phyloP scores from a whole-genome alignment of 2,329 filamentous ascomycete genomes.

The Fusarium incarnatum region DNA sequence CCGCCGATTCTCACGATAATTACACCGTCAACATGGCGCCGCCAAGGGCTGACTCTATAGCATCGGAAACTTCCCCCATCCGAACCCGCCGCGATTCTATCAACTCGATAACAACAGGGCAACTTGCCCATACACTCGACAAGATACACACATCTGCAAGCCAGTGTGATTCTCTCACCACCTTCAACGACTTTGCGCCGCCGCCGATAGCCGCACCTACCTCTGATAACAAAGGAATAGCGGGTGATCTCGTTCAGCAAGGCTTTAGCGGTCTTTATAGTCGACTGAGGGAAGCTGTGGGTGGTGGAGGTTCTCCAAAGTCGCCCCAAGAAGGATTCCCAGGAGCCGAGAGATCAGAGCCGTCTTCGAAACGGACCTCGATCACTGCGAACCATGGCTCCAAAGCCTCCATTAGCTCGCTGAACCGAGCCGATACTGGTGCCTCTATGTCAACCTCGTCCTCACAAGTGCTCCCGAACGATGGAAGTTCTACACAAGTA shows the following conservation, averaged over 20 bases:
- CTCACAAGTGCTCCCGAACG: slow-evolving; percentile 49
- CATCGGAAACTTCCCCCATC: slow-evolving; percentile 49
- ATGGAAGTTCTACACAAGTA: slow-evolving; percentile 53
- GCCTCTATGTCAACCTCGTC: slow-evolving; percentile 47
- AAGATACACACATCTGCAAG: slow-evolving; percentile 92
- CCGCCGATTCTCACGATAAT: not conserved
- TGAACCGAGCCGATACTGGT: slow-evolving; percentile 57
- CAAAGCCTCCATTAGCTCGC: slow-evolving; percentile 56
- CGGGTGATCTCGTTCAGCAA: slow-evolving; percentile 82
- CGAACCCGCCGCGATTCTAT: slow-evolving; percentile 55
- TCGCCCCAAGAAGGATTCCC: slow-evolving; percentile 49
- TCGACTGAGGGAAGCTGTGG: slow-evolving; percentile 85
- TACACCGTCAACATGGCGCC: slow-evolving; percentile 44
- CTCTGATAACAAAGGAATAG: slow-evolving; percentile 75
- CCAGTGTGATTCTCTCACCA: slow-evolving; percentile 84
- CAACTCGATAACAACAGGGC: slow-evolving; percentile 68
- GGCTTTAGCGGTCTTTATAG: slow-evolving; percentile 91
- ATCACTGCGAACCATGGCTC: slow-evolving; percentile 55
- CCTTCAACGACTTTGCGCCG: slow-evolving; percentile 91
- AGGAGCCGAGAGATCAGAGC: slow-evolving; percentile 48
- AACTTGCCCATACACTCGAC: slow-evolving; percentile 81
- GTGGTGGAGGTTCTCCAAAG: slow-evolving; percentile 66
- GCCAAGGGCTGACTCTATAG: slow-evolving; percentile 46
- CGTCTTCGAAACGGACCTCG: slow-evolving; percentile 56
- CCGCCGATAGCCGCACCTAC: slow-evolving; percentile 69